Base-by-base conservation (phyloP, 495 filamentous ascomycete genomes). In the Hyaloscypha bicolor region DNA sequence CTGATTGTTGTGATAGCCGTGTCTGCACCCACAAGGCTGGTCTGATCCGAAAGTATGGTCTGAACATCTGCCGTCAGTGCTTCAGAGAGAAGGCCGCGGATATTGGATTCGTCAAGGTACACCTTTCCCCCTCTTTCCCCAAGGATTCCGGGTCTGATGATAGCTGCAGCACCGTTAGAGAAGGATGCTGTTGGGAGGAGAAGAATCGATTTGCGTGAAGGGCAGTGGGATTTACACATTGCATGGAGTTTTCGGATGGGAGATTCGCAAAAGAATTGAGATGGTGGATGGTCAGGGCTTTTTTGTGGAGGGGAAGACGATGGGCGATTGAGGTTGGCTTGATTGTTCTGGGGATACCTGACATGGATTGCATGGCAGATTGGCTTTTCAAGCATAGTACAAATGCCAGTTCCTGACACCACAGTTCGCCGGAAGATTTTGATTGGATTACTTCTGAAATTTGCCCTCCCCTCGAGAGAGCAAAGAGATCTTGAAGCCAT, bases 41-140 rank as follows among this genome's bases (percentile, higher is more conserved):
- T 93, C 86, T 97, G 69, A 94, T 97, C 88, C 92, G 93, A 86
- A 97, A 97, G 85, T 97, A 97, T 86, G 94, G 94, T 79, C 87
- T 99, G 78, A 94, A 97, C 84, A 94, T 98, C 87, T 97, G 94
- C 91, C 91, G 93, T 88, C 94, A 99, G 85, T 98, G 95, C 90
- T 99, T 99, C 88, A 85, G 95, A 78, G 95, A 99, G 89, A 97
- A 98, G 88, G 85, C 88, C 71, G 75, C 84, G 78, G 94, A 97
- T 80, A 97, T 99, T 82, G 95, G 95, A 75, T 99, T 99, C 87
- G 84, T 89, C 83, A 98, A 99, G 93, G 94, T 94, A 85, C 80
- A 86, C 53, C 8, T 30, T 37, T 25, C 12, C 4, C 48, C 25
- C 30, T 33, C 8, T 9, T 14, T 22, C 30, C n/a, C 60, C 22